Evolutionary conservation across 31 red algal genomes (phyloP).

Genomic region (Porphyra umbilicalis): DNA sequence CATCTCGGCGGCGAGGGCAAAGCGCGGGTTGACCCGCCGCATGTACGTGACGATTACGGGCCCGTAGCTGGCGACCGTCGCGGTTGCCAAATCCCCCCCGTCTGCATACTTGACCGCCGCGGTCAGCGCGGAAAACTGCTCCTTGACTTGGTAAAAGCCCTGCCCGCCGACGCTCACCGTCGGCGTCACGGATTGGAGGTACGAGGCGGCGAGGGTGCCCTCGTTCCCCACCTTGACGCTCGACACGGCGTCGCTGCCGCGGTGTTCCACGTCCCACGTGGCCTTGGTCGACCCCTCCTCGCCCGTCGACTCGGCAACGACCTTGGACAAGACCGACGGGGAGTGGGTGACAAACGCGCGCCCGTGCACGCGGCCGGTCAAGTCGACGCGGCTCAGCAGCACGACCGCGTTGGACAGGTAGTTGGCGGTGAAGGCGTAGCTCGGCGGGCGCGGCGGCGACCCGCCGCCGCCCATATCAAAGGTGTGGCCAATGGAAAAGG

Average conservation of each 20-base stretch:
- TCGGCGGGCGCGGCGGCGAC: slow-evolving; percentile 33
- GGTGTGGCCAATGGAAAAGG: slow-evolving; percentile 59
- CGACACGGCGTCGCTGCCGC: slow-evolving; percentile 62
- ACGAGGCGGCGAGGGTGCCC: slow-evolving; percentile 58
- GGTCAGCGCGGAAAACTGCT: slow-evolving; percentile 65
- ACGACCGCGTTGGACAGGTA: slow-evolving; percentile 77
- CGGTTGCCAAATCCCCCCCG: slow-evolving; percentile 30
- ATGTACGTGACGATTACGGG: slow-evolving; percentile 75
- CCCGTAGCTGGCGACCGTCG: slow-evolving; percentile 71
- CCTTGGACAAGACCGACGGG: slow-evolving; percentile 62
- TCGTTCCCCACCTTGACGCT: slow-evolving; percentile 79
- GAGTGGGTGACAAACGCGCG: slow-evolving; percentile 86
- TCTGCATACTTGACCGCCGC: slow-evolving; percentile 61
- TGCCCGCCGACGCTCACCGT: slow-evolving; percentile 75
- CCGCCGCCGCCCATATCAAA: slow-evolving; percentile 53
- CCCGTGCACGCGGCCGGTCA: slow-evolving; percentile 58
- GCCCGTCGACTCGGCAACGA: slow-evolving; percentile 66
- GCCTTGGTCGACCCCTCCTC: slow-evolving; percentile 50
- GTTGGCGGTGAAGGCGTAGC: slow-evolving; percentile 82
- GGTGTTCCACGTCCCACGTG: slow-evolving; percentile 86
- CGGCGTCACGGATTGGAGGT: slow-evolving; percentile 84
- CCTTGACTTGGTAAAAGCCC: slow-evolving; percentile 73
- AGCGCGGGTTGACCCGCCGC: slow-evolving; percentile 63
- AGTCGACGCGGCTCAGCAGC: slow-evolving; percentile 49
- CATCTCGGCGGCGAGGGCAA: slow-evolving; percentile 73